A percentile compares a stretch with the other conserved stretches of the same genome.
phyloP scores from a whole-genome alignment of 75 land plant genomes.

The Ceratopteris richardii region DNA sequence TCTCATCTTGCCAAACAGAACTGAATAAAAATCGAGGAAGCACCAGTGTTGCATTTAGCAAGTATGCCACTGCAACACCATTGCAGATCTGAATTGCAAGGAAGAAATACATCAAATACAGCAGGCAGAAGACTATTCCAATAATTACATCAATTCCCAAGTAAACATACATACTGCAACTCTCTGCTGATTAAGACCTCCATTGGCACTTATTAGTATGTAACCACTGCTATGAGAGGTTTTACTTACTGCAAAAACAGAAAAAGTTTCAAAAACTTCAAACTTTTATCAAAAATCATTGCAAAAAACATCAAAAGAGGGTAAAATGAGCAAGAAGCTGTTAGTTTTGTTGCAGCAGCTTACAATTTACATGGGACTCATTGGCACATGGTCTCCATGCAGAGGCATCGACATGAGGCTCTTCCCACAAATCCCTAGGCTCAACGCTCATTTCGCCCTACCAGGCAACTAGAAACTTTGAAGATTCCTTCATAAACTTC shows the following conservation, averaged over 20 bases:
- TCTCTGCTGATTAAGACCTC: conserved; percentile 95
- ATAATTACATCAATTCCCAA: no score
- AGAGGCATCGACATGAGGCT: conserved; percentile 45
- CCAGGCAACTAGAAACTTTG: neutral
- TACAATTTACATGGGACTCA: conserved; percentile 3
- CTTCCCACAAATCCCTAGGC: conserved; percentile 78
- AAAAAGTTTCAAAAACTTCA: neutral
- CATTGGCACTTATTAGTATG: conserved; percentile 92
- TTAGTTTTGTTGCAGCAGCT: no score
- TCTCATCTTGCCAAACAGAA: conserved; percentile 81
- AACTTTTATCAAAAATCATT: no score
- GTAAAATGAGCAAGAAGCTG: no score
- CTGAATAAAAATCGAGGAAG: conserved; percentile 74
- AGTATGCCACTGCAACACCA: conserved; percentile 87
- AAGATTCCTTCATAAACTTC: neutral
- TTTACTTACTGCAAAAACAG: neutral
- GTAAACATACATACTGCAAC: conserved; percentile 61
- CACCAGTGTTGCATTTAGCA: conserved; percentile 93
- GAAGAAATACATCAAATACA: no score
- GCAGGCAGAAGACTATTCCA: no score
- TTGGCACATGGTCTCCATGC: conserved; percentile 92
- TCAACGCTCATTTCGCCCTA: conserved; percentile 65
- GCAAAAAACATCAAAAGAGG: conserved; percentile 6
- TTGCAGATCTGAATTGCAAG: conserved; percentile 63
- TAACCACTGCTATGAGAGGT: conserved; percentile 53